Evolutionary conservation across 2,329 filamentous ascomycete genomes (phyloP).

Genomic region (Penicillium concentricum): DNA sequence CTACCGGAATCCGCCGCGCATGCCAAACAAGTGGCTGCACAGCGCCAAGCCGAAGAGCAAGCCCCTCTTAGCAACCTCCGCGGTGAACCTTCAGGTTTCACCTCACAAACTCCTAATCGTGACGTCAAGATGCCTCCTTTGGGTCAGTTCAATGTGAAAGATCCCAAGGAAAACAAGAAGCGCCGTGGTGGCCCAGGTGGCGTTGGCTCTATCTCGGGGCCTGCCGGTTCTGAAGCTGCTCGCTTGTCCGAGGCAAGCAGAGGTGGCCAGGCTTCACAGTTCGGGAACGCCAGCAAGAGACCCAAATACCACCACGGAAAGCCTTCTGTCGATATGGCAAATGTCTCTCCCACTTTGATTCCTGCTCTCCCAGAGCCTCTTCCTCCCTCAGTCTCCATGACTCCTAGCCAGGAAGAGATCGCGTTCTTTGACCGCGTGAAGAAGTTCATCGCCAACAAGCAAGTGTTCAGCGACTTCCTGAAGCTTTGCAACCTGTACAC

Average conservation of each 20-base stretch:
- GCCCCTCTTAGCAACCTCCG: constrained; percentile 65
- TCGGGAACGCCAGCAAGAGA: constrained; percentile 57
- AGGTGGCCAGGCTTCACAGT: constrained; percentile 38
- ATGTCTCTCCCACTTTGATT: constrained; percentile 81
- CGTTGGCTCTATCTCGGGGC: constrained; percentile 35
- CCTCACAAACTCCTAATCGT: constrained; percentile 53
- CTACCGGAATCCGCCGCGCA: constrained; percentile 83
- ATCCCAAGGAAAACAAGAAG: constrained; percentile 91
- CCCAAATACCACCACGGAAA: constrained; percentile 72
- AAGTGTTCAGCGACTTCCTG: constrained; percentile 90
- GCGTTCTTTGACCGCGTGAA: constrained; percentile 95
- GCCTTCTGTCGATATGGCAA: constrained; percentile 54
- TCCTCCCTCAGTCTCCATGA: constrained; percentile 68
- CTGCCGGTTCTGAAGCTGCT: constrained; percentile 31
- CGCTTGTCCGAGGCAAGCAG: constrained; percentile 36
- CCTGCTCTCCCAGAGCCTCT: constrained; percentile 86
- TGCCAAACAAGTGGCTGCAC: constrained; percentile 60
- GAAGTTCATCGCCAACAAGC: constrained; percentile 91
- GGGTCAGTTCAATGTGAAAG: constrained; percentile 85
- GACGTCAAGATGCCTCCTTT: constrained; percentile 79
- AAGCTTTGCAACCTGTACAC: constrained; percentile 96
- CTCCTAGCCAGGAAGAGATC: constrained; percentile 80
- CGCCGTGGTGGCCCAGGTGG: constrained; percentile 61
- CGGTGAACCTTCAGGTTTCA: constrained; percentile 49
- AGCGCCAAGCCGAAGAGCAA: constrained; percentile 66